Percentiles rank a stretch among this genome's conserved stretches.
phyloP scores from a whole-genome alignment of 2,329 filamentous ascomycete genomes.

The Cryphonectria parasitica region DNA sequence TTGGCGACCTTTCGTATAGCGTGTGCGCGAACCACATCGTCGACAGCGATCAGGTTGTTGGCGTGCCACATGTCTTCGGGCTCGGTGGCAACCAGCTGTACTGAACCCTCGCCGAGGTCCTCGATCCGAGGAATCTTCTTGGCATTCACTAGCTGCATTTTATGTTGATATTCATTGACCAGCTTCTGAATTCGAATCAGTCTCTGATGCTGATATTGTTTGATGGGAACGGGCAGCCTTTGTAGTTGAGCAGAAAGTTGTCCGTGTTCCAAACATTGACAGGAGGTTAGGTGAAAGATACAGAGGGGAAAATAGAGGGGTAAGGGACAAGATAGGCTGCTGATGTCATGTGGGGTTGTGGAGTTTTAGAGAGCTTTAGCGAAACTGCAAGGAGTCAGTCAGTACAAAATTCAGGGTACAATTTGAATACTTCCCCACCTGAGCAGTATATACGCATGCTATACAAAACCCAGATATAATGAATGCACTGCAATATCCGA shows the following conservation, averaged over 20 bases:
- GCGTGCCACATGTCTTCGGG: constrained; percentile 60
- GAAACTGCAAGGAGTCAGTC: too few species aligned
- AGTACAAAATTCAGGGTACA: too few species aligned
- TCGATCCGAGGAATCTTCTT: constrained; percentile 44
- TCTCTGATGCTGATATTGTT: neutral
- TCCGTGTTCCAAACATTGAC: neutral
- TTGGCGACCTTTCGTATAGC: constrained; percentile 59
- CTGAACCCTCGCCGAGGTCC: constrained; percentile 44
- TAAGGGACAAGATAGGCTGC: neutral
- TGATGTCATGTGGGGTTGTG: neutral
- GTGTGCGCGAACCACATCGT: constrained; percentile 58
- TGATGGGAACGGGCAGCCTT: neutral
- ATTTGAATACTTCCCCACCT: too few species aligned
- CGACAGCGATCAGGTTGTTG: constrained; percentile 61
- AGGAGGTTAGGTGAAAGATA: neutral
- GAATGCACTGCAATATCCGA: too few species aligned
- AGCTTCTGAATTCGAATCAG: neutral
- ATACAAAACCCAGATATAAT: too few species aligned
- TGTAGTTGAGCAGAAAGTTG: neutral
- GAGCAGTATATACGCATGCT: too few species aligned
- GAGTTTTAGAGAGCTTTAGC: neutral
- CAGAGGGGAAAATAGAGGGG: neutral
- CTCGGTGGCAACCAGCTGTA: constrained; percentile 46
- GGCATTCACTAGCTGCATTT: constrained; percentile 45
- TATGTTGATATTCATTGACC: constrained; percentile 3